Percentiles rank a stretch among this genome's conserved stretches.
Conservation (phyloP, 2,329 filamentous ascomycete species). For the Thelonectria blattea region DNA sequence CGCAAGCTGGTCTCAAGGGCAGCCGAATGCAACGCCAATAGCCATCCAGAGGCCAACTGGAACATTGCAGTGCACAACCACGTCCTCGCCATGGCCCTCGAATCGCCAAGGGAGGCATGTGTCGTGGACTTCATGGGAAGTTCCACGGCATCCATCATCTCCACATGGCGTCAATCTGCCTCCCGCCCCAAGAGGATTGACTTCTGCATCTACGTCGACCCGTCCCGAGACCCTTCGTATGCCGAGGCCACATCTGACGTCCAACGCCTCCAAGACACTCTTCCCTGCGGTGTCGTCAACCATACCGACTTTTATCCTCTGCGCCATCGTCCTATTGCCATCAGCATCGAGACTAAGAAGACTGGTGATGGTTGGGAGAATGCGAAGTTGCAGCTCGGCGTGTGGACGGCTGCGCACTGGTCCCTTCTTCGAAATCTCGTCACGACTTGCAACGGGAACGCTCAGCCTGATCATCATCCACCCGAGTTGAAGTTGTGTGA, state of each 20-base stretch:
- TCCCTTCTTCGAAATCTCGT: neutral
- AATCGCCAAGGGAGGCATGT: neutral
- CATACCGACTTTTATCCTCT: conserved; percentile 11
- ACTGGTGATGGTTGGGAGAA: conserved; percentile 10
- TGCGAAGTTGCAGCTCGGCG: conserved; percentile 6
- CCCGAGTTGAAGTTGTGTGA: neutral
- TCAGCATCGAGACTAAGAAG: conserved; percentile 17
- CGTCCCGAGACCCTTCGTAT: neutral
- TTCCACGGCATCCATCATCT: conserved; percentile 5
- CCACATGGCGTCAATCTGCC: neutral
- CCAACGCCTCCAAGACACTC: neutral
- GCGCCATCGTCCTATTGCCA: conserved; percentile 11
- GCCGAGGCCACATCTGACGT: neutral
- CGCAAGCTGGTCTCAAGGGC: conserved; percentile 15
- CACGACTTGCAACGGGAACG: no score
- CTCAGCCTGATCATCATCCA: no score
- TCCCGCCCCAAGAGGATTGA: neutral
- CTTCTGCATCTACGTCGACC: conserved; percentile 1
- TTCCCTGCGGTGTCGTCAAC: neutral
- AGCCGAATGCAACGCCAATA: conserved; percentile 2
- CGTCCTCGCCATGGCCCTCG: conserved; percentile 12
- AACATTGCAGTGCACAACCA: conserved; percentile 19
- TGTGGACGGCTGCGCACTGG: conserved; percentile 13
- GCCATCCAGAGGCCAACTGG: conserved; percentile 12
- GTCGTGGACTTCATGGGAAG: conserved; percentile 13